A percentile compares a stretch with the other conserved stretches of the same genome.
Evolutionary conservation across 306 rosid genomes (phyloP).

Genomic region (Citrullus amarus): DNA sequence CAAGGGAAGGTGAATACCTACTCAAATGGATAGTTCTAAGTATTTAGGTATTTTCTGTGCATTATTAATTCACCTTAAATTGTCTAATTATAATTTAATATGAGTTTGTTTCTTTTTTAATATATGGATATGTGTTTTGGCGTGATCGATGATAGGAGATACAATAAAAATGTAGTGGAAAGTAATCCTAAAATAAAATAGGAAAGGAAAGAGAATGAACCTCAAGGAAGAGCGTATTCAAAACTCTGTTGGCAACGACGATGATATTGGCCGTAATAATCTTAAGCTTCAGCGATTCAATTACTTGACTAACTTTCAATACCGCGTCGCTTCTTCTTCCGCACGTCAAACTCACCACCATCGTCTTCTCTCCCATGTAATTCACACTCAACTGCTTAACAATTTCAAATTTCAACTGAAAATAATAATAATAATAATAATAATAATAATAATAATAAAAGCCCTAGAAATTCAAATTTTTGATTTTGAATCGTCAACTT

Average conservation of each 20-base stretch:
- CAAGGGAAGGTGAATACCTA: no score
- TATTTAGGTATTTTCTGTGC: no score
- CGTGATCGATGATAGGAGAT: no score
- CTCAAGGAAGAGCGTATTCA: constrained; percentile 79
- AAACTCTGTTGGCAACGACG: constrained; percentile 53
- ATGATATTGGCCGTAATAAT: constrained; percentile 63
- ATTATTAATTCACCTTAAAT: no score
- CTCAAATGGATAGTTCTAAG: no score
- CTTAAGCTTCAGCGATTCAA: constrained; percentile 88
- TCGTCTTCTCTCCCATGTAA: constrained; percentile 65
- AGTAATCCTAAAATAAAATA: no score
- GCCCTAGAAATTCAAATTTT: background rate
- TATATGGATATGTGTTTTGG: no score
- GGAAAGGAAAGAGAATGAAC: constrained; percentile 10
- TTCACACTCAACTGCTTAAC: constrained; percentile 50
- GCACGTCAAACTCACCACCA: constrained; percentile 71
- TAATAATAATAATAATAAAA: background rate
- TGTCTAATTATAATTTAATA: no score
- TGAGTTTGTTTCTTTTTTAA: no score
- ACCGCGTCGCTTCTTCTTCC: constrained; percentile 56
- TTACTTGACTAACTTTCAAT: constrained; percentile 67
- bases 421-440: background rate
- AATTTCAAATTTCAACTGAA: background rate
- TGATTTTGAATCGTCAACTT: background rate
- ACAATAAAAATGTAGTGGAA: no score